Percentiles rank a stretch among this genome's conserved stretches.
Conservation (phyloP, 345 rosid species). For the Psidium friedrichsthalianum region DNA sequence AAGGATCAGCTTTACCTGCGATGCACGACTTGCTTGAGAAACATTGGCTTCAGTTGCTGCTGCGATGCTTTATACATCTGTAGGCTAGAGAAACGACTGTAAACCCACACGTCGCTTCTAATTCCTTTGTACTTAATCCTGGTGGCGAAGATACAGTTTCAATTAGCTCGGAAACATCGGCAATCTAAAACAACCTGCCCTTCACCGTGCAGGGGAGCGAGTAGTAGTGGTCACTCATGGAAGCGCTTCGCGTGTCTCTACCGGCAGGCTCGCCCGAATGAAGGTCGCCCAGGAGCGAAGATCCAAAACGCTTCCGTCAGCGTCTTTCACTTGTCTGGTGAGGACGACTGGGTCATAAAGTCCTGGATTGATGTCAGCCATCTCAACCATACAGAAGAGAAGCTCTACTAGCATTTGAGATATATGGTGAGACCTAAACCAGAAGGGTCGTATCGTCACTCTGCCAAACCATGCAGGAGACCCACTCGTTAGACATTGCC, state of each 20-base stretch:
- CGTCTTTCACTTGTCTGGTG: not conserved
- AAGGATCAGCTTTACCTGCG: conserved; percentile 53
- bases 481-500: not conserved
- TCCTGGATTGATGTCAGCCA: not conserved
- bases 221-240: conserved; percentile 63
- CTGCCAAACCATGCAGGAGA: not conserved
- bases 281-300: conserved; percentile 19
- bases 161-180: not conserved
- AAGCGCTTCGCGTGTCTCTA: conserved; percentile 51
- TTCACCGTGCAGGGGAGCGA: conserved; percentile 38
- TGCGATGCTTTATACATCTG: no score
- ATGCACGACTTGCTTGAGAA: conserved; percentile 54
- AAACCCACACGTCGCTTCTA: no score
- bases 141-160: not conserved
- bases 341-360: not conserved
- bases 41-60: conserved; percentile 25
- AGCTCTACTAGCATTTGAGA: not conserved
- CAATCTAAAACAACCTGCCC: not conserved
- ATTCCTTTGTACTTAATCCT: no score
- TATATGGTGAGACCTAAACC: not conserved
- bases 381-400: not conserved
- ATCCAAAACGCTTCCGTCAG: conserved; percentile 39
- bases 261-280: conserved; percentile 47
- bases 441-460: not conserved
- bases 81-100: no score